Conservation (phyloP, 148 eudicot genomes). For the Chenopodium formosanum region DNA sequence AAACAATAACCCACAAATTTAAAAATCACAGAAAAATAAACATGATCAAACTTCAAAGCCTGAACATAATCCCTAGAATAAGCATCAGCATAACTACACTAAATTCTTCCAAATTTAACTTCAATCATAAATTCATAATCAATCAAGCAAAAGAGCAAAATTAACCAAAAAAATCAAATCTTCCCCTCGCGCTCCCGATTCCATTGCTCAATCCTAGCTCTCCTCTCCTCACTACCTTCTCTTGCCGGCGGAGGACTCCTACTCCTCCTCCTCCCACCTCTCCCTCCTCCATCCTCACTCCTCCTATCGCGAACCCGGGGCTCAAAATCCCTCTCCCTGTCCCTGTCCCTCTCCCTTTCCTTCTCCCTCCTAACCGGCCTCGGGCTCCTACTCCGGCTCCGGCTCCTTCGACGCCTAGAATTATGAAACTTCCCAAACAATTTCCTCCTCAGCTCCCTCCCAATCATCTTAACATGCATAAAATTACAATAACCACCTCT, state of each 20-base stretch:
- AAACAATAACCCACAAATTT: slow-evolving; percentile 2
- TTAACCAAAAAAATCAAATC: neutral
- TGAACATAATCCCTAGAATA: neutral
- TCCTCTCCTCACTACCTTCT: slow-evolving; percentile 61
- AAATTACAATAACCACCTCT: slow-evolving; percentile 80
- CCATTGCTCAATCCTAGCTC: slow-evolving; percentile 67
- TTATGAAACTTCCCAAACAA: slow-evolving; percentile 43
- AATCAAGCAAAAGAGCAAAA: slow-evolving; percentile 1
- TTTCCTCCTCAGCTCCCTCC: slow-evolving; percentile 57
- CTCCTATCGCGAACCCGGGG: slow-evolving; percentile 33
- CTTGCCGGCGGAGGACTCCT: slow-evolving; percentile 29
- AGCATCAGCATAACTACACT: slow-evolving; percentile 3
- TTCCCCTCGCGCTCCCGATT: slow-evolving; percentile 51
- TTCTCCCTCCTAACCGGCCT: slow-evolving; percentile 20
- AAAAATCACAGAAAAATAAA: neutral
- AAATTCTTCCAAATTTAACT: neutral
- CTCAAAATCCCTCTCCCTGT: slow-evolving; percentile 25
- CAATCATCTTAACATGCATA: slow-evolving; percentile 74
- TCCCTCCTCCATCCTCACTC: slow-evolving; percentile 20
- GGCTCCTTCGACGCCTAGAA: slow-evolving; percentile 20
- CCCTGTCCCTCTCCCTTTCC: slow-evolving; percentile 23
- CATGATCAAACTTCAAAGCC: neutral
- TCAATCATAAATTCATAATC: slow-evolving; percentile 14
- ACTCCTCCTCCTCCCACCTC: slow-evolving; percentile 37
- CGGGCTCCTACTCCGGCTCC: slow-evolving; percentile 46